Conservation (phyloP, 129 eudicot genomes). For the Tagetes patula region DNA sequence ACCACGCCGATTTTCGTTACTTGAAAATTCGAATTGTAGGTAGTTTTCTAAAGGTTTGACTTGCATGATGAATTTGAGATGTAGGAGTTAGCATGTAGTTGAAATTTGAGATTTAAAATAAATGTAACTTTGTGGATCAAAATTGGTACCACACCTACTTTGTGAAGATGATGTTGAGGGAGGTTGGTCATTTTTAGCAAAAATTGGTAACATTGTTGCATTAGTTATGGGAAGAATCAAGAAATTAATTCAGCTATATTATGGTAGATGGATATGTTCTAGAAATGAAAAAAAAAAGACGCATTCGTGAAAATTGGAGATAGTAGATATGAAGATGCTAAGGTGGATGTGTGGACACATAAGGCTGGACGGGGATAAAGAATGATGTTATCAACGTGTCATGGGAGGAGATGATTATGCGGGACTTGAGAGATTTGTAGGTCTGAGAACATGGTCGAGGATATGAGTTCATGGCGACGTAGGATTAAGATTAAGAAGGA, state of each 20-base stretch:
- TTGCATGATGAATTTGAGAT: slow-evolving; percentile 18
- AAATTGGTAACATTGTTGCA: background rate
- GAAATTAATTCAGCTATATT: background rate
- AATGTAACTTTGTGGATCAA: slow-evolving; percentile 11
- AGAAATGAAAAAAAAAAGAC: too few relatives aligned
- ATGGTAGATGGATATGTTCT: slow-evolving; percentile 13
- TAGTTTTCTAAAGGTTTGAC: slow-evolving; percentile 1
- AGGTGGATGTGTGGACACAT: too few relatives aligned
- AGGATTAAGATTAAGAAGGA: background rate
- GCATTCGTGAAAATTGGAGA: too few relatives aligned
- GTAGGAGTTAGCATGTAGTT: slow-evolving; percentile 13
- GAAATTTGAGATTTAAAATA: background rate
- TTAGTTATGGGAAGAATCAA: slow-evolving; percentile 1
- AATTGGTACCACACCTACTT: background rate
- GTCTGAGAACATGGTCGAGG: too few relatives aligned
- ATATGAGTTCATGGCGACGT: too few relatives aligned
- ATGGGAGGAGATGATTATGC: too few relatives aligned
- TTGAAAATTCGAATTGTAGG: background rate
- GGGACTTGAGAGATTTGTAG: too few relatives aligned
- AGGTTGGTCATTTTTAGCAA: slow-evolving; percentile 3
- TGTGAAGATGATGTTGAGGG: slow-evolving; percentile 10
- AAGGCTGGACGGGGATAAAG: too few relatives aligned
- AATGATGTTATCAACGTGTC: too few relatives aligned
- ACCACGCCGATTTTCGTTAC: background rate
- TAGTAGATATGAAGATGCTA: too few relatives aligned